These are phyloP conservation scores for Cryptococcus wingfieldii DNA, from an alignment of 1,284 basidiomycete species.

Conservation along the genomic window DNA sequence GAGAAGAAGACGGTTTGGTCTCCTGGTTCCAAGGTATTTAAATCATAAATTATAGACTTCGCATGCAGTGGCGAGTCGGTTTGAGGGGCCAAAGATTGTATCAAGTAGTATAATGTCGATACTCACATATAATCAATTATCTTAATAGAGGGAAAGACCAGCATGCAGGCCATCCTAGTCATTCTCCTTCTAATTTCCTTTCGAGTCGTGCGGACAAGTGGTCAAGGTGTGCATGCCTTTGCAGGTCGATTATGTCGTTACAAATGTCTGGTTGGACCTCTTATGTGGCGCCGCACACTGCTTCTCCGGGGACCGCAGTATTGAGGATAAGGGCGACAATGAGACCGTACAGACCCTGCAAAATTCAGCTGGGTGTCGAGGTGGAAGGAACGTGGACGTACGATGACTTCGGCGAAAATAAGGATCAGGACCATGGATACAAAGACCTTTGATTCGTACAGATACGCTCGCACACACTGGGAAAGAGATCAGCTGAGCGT, in stretches of 20 bases:
- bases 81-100: background rate
- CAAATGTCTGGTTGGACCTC: background rate
- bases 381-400: conserved; percentile 9
- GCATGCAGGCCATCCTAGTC: background rate
- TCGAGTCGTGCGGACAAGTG: background rate
- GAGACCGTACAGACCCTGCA: conserved; percentile 54
- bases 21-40: too few species aligned
- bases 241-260: background rate
- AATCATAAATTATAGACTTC: too few species aligned
- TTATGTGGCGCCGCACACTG: conserved; percentile 25
- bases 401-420: conserved; percentile 52
- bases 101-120: background rate
- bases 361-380: background rate
- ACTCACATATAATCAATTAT: background rate
- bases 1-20: too few species aligned
- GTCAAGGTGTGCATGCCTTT: background rate
- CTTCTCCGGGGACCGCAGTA: conserved; percentile 40
- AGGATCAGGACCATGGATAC: conserved; percentile 64
- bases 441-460: conserved; percentile 61
- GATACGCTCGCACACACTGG: conserved; percentile 54
- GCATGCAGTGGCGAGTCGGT: too few species aligned
- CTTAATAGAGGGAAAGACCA: background rate
- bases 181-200: background rate
- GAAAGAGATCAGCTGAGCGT: background rate
- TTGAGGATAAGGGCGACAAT: conserved; percentile 57